Evolutionary conservation across 164 flowering plant genomes (phyloP).

Genomic region (grape (Vitis vinifera)): ASM3070453v1 NC_081807.1:3185501-3186000

Average conservation of each 20-base stretch:
- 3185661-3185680: neutral
- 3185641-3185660: neutral
- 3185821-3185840: constrained; percentile 92
- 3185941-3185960: neutral
- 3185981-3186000: too few species aligned
- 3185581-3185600: constrained; percentile 57
- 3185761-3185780: constrained; percentile 61
- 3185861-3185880: constrained; percentile 77
- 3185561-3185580: constrained; percentile 71
- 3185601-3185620: constrained; percentile 69
- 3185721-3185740: constrained; percentile 58
- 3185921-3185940: neutral
- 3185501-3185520: constrained; percentile 83
- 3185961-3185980: neutral
- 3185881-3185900: neutral
- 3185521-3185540: constrained; percentile 76
- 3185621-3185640: constrained; percentile 67
- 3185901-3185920: neutral
- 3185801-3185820: constrained; percentile 95
- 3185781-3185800: constrained; percentile 75
- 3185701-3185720: constrained; percentile 35
- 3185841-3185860: constrained; percentile 86
- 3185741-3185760: constrained; percentile 45
- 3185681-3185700: neutral
- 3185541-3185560: constrained; percentile 62